A percentile compares a stretch with the other conserved stretches of the same genome.
Evolutionary conservation across 179 eudicot species (phyloP).

Genomic region (Pouteria campechiana): DNA sequence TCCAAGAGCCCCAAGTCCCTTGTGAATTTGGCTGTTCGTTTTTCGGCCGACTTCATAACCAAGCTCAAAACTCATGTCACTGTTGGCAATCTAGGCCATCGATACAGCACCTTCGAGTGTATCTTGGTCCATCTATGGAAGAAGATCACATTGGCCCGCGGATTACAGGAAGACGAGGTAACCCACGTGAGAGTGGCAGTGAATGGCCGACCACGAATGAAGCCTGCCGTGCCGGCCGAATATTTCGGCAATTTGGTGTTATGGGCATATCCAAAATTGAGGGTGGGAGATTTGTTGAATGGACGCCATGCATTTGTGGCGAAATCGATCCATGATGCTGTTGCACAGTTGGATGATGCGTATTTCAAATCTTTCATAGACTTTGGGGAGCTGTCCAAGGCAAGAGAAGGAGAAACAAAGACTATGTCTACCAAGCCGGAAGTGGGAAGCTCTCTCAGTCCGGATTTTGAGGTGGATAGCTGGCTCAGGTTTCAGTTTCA

Average conservation of each 20-base stretch:
- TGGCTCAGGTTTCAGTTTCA: conserved; percentile 36
- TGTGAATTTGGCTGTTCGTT: too few relatives aligned
- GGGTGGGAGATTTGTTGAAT: conserved; percentile 13
- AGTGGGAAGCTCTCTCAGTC: conserved; percentile 4
- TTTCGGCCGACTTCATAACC: conserved; percentile 16
- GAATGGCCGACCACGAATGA: conserved; percentile 25
- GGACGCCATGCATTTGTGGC: conserved; percentile 16
- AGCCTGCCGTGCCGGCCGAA: conserved; percentile 20
- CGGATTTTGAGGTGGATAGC: conserved; percentile 33
- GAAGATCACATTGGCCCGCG: conserved; percentile 29
- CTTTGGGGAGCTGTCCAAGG: conserved; percentile 21
- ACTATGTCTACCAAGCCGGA: conserved; percentile 8
- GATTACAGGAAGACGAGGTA: conserved; percentile 12
- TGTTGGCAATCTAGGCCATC: conserved; percentile 4
- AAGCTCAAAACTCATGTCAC: conserved; percentile 31
- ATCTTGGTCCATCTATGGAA: conserved; percentile 46
- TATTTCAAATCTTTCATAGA: conserved; percentile 39
- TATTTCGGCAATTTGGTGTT: conserved; percentile 38
- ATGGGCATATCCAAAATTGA: conserved; percentile 29
- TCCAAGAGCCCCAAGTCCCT: neutral
- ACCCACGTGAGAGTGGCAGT: conserved; percentile 27
- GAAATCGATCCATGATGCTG: conserved; percentile 23
- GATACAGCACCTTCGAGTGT: conserved; percentile 38
- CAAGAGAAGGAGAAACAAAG: conserved; percentile 12
- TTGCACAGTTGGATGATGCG: conserved; percentile 16